Base-by-base conservation (phyloP, 1,139 yeast species). In the Debaryomyces sp. region DNA sequence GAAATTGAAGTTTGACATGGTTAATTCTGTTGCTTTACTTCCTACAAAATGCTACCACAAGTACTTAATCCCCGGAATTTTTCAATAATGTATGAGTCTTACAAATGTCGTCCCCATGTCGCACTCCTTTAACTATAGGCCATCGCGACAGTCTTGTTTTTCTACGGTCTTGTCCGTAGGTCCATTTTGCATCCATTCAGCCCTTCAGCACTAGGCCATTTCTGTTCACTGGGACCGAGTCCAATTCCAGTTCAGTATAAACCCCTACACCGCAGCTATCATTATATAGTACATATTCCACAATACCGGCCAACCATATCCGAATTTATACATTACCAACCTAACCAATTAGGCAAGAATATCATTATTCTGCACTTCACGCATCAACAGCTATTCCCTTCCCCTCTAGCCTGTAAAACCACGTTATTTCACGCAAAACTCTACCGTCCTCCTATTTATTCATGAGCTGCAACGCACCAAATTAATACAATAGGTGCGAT, bases 1-100 rank as follows among this genome's bases (percentile, higher is more conserved):
- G 18, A 37, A 26, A 21, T 43, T 47, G 21, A 23, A 15, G 15
- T 26, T 33, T 4, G 48, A 41, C 48, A 45, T 45, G 29, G 17
- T 22, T 29, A 5, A 5, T 21, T 22, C 4, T 22, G 13, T 12
- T 12, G 6, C 6, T 10, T 17, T n/a, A 12, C 6, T 10, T 4
- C 22, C 15, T 35, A 21, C 26, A 17, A 21, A 18, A 5, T 17
- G 9, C 24, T 4, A 32, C 4, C 21, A 15, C 30, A 15, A 15
- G 12, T n/a, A 32, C 21, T 12, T 5, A 21, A 22, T 35, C 38
- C 38, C 38, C 38, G 21, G 38, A 21, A 35, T 35, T 35, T 34
- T 21, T 15, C 18, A 30, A 13, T 5, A 30, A 15, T 7, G n/a
- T 21, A 35, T 35, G 38, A 35, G 38, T 35, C 38, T 34, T 35